A percentile compares a stretch with the other conserved stretches of the same genome.
Evolutionary conservation across 1,284 basidiomycete genomes (phyloP).

Genomic region (Phenoliferia sp.): DNA sequence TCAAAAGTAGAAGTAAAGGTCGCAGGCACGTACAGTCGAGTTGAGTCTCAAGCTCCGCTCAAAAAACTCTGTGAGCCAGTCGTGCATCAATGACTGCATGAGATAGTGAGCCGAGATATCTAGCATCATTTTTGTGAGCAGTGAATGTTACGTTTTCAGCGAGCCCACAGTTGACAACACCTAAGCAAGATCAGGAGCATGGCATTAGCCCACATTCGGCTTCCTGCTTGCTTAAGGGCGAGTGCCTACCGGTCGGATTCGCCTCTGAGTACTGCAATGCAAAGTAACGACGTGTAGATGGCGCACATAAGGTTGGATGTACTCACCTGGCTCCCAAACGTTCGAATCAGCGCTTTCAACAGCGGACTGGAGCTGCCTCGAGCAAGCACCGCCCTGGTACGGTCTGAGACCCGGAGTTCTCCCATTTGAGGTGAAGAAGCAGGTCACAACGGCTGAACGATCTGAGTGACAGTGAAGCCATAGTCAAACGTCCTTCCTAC

Average conservation of each 20-base stretch:
- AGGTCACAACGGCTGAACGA: too few relatives aligned
- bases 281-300: background rate
- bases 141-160: conserved; percentile 21
- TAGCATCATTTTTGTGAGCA: background rate
- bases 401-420: conserved; percentile 3
- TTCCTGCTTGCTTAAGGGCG: background rate
- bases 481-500: too few relatives aligned
- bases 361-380: conserved; percentile 1
- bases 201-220: background rate
- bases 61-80: conserved; percentile 24
- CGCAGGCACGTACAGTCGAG: background rate
- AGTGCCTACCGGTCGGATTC: background rate
- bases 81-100: conserved; percentile 10
- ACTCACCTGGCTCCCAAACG: conserved; percentile 9
- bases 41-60: conserved; percentile 9
- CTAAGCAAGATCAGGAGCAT: background rate
- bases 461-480: too few relatives aligned
- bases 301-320: background rate
- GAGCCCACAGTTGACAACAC: conserved; percentile 24
- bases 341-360: conserved; percentile 8
- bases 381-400: background rate
- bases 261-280: background rate
- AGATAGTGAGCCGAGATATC: background rate
- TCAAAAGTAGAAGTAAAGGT: background rate
- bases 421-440: background rate